Evolutionary conservation across 2,329 filamentous ascomycete species (phyloP).

Genomic region (Triangularia setosa): DNA sequence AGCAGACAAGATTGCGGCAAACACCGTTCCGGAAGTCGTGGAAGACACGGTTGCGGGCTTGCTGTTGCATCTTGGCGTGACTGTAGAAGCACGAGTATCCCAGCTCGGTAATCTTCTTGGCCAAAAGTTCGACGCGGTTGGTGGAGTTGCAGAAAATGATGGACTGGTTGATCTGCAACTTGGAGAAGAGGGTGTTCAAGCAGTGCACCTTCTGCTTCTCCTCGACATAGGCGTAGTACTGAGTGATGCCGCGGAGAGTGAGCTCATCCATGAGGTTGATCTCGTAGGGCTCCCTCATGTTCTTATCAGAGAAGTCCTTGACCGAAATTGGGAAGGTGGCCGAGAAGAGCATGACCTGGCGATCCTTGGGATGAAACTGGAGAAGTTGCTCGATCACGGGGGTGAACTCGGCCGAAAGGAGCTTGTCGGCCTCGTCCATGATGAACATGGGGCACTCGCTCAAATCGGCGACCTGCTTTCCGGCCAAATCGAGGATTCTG

Average conservation of each 20-base stretch:
- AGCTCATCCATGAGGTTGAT: constrained; percentile 99
- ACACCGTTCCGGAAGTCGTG: constrained; percentile 98
- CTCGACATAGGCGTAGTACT: constrained; percentile 99
- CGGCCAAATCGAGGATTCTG: constrained; percentile 90
- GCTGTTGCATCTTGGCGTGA: constrained; percentile 95
- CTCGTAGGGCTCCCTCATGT: constrained; percentile 94
- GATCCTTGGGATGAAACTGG: constrained; percentile 92
- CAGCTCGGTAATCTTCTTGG: constrained; percentile 98
- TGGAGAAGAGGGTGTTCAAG: constrained; percentile 96
- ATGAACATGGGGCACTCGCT: constrained; percentile 97
- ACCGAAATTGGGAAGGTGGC: constrained; percentile 97
- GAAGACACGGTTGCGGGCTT: constrained; percentile 95
- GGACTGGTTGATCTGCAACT: constrained; percentile 98
- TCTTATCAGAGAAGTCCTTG: constrained; percentile 97
- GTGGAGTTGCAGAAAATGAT: constrained; percentile 99
- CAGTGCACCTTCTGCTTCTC: constrained; percentile 99
- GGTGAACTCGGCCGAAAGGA: constrained; percentile 94
- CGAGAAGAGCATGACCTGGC: constrained; percentile 98
- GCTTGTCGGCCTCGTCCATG: constrained; percentile 99
- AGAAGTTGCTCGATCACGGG: constrained; percentile 95
- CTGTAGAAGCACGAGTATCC: constrained; percentile 99
- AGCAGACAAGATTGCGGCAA: constrained; percentile 96
- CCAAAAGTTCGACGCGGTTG: constrained; percentile 92
- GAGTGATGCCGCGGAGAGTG: constrained; percentile 94
- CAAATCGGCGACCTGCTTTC: constrained; percentile 93